Base-by-base conservation (phyloP, 1,284 basidiomycete genomes). In the Irpex rosettiformis region DNA sequence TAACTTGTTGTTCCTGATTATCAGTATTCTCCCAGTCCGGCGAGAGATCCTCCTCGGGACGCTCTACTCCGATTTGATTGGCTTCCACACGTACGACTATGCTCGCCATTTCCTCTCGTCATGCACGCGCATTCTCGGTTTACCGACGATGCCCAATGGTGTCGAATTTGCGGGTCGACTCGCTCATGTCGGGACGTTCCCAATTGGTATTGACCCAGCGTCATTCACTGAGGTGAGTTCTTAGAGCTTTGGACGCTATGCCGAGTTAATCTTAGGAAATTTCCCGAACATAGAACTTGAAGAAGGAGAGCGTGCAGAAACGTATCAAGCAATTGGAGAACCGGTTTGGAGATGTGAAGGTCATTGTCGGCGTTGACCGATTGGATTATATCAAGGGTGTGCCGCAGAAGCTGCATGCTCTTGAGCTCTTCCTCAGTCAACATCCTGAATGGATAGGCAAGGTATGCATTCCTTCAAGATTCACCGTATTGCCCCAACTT, bases 371-470 rank as follows among this genome's bases (percentile, higher is more conserved):
- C 58, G 96, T 99, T 42, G 97, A 99, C 73, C 88, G 96, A 48
- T 81, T 99, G 55, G 97, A 99, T 73, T 99, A 99, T 76, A 99
- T 99, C 87, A 99, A 99, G 80, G 96, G 96, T 69, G 94, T 99
- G 27, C 96, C 96, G 2, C 96, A 99, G 73, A 99, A 99, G 74
- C 78, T 99, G 57, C 95, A 98, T 72, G 96, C 94, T 0, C 82
- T 99, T 58, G 97, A 99, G 72, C 86, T 96, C 43, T 99, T 99
- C 83, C 81, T 99, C 43, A 88, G 91, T 18, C 95, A 98, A 65
- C 96, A 99, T 72, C 97, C 97, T 0, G 96, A 99, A 73, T 99
- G 96, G 96, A 94, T 99, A 62, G 97, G 97, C 65, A 99, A 98
- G 81, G 89, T 86, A 55, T 58, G 75, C 52, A 3, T 18, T 61